Conservation (phyloP, 768 basidiomycete species). For the Coprinellus aureogranulatus region DNA sequence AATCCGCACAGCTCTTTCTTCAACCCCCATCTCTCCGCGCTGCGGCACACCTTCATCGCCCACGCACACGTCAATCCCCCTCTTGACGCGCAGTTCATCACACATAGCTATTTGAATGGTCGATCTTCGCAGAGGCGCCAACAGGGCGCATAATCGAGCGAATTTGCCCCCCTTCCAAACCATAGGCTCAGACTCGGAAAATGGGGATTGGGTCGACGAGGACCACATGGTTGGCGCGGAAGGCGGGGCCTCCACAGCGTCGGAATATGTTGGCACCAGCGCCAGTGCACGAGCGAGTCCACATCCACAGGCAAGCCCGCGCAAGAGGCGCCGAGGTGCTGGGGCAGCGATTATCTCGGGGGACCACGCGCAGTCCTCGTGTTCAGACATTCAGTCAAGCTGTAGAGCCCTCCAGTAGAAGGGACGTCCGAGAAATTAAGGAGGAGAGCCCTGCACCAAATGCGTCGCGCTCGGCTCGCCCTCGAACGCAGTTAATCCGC, state of each 20-base stretch:
- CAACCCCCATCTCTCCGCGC: neutral
- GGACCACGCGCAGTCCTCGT: too few relatives aligned
- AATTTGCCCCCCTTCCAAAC: neutral
- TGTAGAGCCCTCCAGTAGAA: too few relatives aligned
- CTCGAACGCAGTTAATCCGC: neutral
- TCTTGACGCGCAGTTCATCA: too few relatives aligned
- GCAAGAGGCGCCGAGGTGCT: too few relatives aligned
- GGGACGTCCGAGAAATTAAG: too few relatives aligned
- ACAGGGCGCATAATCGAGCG: neutral
- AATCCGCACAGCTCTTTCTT: neutral
- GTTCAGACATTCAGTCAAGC: too few relatives aligned
- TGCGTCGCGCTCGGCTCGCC: neutral
- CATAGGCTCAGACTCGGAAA: neutral
- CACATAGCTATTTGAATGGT: too few relatives aligned
- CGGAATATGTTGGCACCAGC: neutral
- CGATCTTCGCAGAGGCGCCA: too few relatives aligned
- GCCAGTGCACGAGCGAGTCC: neutral
- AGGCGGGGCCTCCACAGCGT: neutral
- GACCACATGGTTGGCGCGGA: neutral
- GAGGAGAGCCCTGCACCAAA: too few relatives aligned
- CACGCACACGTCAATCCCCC: neutral
- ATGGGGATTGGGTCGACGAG: neutral
- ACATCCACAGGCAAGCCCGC: too few relatives aligned
- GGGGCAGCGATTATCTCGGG: too few relatives aligned
- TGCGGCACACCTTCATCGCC: neutral